Percentiles rank a stretch among this genome's conserved stretches.
phyloP scores from a whole-genome alignment of 2,329 filamentous ascomycete species.

The Pezicula neosporulosa region DNA sequence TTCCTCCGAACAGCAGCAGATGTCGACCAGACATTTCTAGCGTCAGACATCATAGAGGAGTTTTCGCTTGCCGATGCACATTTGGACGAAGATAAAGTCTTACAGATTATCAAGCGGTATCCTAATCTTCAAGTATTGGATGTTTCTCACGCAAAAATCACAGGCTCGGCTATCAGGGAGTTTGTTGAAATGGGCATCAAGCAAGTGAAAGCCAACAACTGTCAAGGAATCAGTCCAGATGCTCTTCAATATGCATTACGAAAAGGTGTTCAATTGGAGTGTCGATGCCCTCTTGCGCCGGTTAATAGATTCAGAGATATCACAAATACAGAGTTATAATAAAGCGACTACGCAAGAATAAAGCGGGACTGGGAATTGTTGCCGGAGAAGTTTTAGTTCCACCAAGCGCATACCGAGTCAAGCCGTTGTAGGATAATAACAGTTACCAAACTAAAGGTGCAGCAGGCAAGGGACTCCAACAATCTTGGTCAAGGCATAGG shows the following conservation, averaged over 20 bases:
- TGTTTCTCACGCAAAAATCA: slow-evolving; percentile 23
- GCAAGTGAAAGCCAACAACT: slow-evolving; percentile 22
- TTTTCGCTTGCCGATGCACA: slow-evolving; percentile 14
- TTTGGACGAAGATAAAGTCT: slow-evolving; percentile 11
- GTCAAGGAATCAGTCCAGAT: slow-evolving; percentile 21
- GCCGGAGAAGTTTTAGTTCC: no score
- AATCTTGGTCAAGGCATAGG: no score
- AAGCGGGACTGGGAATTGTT: neutral
- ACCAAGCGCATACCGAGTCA: no score
- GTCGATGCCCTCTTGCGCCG: neutral
- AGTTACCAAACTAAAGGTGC: no score
- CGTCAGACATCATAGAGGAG: slow-evolving; percentile 18
- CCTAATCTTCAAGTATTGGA: slow-evolving; percentile 23
- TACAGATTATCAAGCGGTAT: slow-evolving; percentile 19
- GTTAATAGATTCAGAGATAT: no score
- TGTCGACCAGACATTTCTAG: slow-evolving; percentile 16
- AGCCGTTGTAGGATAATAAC: no score
- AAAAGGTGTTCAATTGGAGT: slow-evolving; percentile 22
- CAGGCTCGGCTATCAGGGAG: slow-evolving; percentile 29
- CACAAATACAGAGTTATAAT: no score
- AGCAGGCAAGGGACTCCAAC: no score
- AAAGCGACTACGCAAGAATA: no score
- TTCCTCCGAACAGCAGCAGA: neutral
- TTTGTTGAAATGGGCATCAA: slow-evolving; percentile 25
- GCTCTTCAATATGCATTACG: slow-evolving; percentile 28